A percentile compares a stretch with the other conserved stretches of the same genome.
phyloP scores from a whole-genome alignment of 106 monocot species.

The Chionographis japonica region DNA sequence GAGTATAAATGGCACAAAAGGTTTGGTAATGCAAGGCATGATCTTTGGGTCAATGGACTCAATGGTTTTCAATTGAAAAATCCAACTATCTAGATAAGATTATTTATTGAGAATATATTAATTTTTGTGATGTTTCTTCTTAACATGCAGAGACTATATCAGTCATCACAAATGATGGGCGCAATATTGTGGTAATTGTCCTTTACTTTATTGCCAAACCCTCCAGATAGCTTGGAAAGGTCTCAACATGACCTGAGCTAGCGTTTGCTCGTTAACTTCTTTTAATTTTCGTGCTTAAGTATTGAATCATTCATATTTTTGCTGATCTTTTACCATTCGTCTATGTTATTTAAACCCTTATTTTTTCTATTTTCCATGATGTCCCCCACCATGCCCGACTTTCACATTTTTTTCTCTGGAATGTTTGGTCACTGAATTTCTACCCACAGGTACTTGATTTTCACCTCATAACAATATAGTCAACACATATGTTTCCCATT shows the following conservation, averaged over 20 bases:
- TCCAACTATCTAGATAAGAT: neutral
- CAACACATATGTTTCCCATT: neutral
- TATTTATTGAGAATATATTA: neutral
- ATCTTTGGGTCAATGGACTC: no score
- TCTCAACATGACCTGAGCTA: no score
- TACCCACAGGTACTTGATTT: neutral
- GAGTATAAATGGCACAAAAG: no score
- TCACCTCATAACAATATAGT: neutral
- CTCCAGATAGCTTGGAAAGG: no score
- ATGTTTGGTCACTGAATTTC: no score
- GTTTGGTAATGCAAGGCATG: no score
- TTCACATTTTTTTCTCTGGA: no score
- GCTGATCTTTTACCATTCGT: neutral
- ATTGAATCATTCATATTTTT: neutral
- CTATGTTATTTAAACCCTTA: no score
- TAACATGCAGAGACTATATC: constrained; percentile 73
- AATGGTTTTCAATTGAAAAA: neutral
- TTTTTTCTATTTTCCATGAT: no score
- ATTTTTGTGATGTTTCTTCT: constrained; percentile 11
- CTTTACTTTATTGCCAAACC: neutral
- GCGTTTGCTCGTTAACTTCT: no score
- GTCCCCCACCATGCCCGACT: no score
- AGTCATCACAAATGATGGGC: constrained; percentile 93
- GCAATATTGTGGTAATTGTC: constrained; percentile 77
- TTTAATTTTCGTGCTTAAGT: no score